Base-by-base conservation (phyloP, 306 rosid species). In the Quercus mongolica region DNA sequence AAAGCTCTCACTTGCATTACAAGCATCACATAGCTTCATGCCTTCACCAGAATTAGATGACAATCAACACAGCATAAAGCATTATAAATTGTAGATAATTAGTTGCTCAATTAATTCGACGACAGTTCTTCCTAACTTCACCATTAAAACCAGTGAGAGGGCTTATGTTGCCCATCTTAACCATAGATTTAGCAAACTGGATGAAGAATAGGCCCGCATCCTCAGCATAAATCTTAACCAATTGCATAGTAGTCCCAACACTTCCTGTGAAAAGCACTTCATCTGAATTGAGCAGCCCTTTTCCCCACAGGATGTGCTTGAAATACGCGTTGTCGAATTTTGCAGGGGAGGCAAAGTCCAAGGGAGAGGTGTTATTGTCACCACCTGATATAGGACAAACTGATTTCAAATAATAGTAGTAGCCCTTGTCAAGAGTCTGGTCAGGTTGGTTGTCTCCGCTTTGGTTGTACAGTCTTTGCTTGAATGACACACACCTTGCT, bases 151-250 rank as follows among this genome's bases (percentile, higher is more conserved):
- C 94, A 51, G 86, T 83, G 52, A 93, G 92, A 88, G 98, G 97
- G 33, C 74, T 87, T 1, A 91, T 87, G 78, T 82, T 88, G 0
- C 91, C 98, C 93, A 93, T 86, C 74, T 90, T 93, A 65, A 88
- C 83, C 98, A 93, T 90, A 7, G 98, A 93, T 68, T 76, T 83
- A 3, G 93, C 93, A 87, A 93, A 91, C 76, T 93, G 97, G 44
- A 81, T 63, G 76, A 87, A 89, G 91, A 93, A 93, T 54, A 93
- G 85, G 28, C 46, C 51, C 86, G 90, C 92, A 72, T 91, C 82
- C 18, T 81, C 74, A 15, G 90, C 92, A 71, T 85, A 93, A 74
- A 65, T 80, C 85, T 87, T 87, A 10, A 91, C 97, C 74, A 89
- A 49, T 52, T 85, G 67, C 67, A n/a, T 80, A 30, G 87, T 86